A percentile compares a stretch with the other conserved stretches of the same genome.
Conservation (phyloP, 192 early-diverging fungal species). For the Coemansia interrupta region DNA sequence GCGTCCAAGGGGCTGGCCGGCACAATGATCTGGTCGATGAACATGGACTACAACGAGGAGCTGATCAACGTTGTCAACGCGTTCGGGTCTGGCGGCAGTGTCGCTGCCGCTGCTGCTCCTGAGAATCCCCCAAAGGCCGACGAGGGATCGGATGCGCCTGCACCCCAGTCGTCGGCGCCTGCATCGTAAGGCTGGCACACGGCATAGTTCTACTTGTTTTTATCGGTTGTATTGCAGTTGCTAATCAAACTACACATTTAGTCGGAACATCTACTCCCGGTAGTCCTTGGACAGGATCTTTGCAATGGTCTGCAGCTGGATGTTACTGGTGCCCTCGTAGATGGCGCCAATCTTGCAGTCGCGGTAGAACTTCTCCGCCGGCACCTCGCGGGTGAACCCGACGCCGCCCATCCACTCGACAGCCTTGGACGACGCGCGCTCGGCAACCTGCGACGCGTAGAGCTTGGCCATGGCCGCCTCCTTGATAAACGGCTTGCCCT, state of each 20-base stretch:
- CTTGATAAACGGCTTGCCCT: conserved; percentile 86
- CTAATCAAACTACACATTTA: conserved; percentile 3
- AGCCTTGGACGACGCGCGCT: conserved; percentile 79
- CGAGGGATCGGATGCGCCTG: neutral
- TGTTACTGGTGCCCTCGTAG: conserved; percentile 94
- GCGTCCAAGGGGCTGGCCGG: conserved; percentile 56
- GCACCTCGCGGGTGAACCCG: conserved; percentile 90
- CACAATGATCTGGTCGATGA: conserved; percentile 59
- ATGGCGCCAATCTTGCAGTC: conserved; percentile 98
- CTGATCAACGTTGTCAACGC: conserved; percentile 38
- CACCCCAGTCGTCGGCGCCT: neutral
- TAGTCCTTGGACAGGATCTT: conserved; percentile 53
- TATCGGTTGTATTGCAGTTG: neutral
- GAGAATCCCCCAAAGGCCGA: neutral
- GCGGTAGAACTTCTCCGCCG: conserved; percentile 92
- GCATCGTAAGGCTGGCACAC: too few species aligned
- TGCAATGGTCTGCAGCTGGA: conserved; percentile 93
- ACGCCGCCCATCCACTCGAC: conserved; percentile 98
- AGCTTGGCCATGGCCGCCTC: conserved; percentile 99
- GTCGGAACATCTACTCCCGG: conserved; percentile 11
- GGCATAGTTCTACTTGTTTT: neutral
- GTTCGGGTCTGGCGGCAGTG: conserved; percentile 5
- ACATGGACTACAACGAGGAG: conserved; percentile 56
- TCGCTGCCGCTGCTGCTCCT: neutral
- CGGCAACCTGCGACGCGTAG: conserved; percentile 92